These are phyloP conservation scores for Monsonia emarginata DNA, from an alignment of 441 rosid genomes.

Conservation along the genomic window DNA sequence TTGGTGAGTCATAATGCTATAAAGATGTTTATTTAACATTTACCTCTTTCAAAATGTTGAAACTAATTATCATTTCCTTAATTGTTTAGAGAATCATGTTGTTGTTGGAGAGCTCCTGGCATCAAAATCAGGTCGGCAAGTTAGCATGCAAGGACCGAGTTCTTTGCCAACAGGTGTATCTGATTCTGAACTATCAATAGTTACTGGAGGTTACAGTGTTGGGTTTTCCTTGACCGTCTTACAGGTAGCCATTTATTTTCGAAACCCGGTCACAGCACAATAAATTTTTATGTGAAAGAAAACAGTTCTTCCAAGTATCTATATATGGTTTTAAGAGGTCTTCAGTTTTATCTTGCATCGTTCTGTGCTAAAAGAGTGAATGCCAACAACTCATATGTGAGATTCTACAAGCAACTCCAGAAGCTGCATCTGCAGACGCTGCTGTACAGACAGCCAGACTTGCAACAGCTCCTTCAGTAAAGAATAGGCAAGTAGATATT, in stretches of 20 bases:
- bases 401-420: constrained; percentile 94
- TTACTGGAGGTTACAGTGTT: constrained; percentile 86
- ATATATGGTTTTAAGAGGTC: constrained; percentile 4
- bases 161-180: constrained; percentile 48
- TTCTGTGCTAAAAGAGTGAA: constrained; percentile 59
- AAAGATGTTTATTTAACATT: no score
- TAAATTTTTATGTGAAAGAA: not conserved
- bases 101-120: constrained; percentile 91
- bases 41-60: constrained; percentile 16
- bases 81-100: constrained; percentile 74
- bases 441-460: constrained; percentile 95
- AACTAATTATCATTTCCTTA: constrained; percentile 20
- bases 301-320: not conserved
- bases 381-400: constrained; percentile 99
- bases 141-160: constrained; percentile 52
- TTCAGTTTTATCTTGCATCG: constrained; percentile 5
- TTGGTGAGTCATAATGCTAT: constrained; percentile 49
- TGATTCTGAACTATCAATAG: constrained; percentile 74
- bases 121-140: constrained; percentile 47
- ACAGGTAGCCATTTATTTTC: constrained; percentile 43
- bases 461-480: constrained; percentile 64
- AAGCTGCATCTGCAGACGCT: constrained; percentile 95
- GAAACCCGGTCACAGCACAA: not conserved
- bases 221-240: constrained; percentile 87
- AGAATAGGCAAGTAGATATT: constrained; percentile 50